Evolutionary conservation across 2,329 filamentous ascomycete species (phyloP).

Genomic region (Penicillium sp.): DNA sequence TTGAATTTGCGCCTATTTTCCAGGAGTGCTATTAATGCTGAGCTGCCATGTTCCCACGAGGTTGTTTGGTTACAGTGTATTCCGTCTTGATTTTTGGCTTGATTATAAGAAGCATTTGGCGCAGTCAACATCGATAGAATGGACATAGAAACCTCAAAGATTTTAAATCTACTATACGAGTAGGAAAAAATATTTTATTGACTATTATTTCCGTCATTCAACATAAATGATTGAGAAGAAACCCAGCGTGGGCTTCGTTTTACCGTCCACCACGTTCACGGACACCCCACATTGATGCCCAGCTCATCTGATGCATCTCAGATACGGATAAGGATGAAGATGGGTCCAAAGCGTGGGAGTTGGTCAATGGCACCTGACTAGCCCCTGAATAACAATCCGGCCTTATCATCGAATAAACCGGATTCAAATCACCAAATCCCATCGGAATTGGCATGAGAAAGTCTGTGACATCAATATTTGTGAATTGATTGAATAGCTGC

Average conservation of each 20-base stretch:
- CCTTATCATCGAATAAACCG: neutral
- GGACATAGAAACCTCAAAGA: too few species aligned
- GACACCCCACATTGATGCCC: slow-evolving; percentile 19
- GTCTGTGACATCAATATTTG: slow-evolving; percentile 1
- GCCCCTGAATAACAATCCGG: slow-evolving; percentile 6
- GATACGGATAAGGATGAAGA: neutral
- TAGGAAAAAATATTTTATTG: too few species aligned
- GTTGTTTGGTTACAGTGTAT: neutral
- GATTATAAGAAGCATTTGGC: too few species aligned
- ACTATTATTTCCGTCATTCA: too few species aligned
- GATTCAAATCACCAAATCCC: slow-evolving; percentile 6
- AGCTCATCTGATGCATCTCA: slow-evolving; percentile 17
- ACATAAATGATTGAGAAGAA: too few species aligned
- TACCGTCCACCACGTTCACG: slow-evolving; percentile 7
- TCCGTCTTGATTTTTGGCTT: too few species aligned
- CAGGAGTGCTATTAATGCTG: neutral
- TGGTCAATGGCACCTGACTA: neutral
- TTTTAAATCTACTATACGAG: too few species aligned
- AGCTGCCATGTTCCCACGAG: neutral
- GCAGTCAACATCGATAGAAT: too few species aligned
- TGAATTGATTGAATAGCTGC: neutral
- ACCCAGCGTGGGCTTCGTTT: too few species aligned
- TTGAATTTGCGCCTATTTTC: neutral
- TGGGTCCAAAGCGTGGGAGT: neutral
- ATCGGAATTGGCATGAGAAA: slow-evolving; percentile 5